A percentile compares a stretch with the other conserved stretches of the same genome.
phyloP scores from a whole-genome alignment of 2,329 filamentous ascomycete species.

The Herpotrichia juniperi region DNA sequence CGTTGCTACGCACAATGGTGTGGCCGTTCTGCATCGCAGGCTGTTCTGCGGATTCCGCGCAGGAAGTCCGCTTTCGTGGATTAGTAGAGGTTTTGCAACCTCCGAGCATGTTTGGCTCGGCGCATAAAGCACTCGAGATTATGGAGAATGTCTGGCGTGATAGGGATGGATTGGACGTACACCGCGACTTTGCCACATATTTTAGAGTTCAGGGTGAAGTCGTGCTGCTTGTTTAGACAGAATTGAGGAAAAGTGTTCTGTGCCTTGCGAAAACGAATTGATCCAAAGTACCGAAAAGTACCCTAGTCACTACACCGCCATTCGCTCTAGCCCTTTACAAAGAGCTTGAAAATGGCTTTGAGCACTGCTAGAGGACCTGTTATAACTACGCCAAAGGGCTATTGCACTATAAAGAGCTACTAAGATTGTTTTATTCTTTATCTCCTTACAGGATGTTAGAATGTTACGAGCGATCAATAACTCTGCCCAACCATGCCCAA shows the following conservation, averaged over 20 bases:
- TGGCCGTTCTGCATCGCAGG: conserved; percentile 44
- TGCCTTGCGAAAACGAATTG: not conserved
- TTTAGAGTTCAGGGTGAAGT: conserved; percentile 36
- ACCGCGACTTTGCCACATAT: conserved; percentile 34
- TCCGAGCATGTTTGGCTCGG: conserved; percentile 29
- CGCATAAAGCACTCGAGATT: conserved; percentile 38
- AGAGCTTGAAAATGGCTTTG: no score
- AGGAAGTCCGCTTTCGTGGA: conserved; percentile 25
- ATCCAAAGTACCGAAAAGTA: not conserved
- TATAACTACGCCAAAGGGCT: no score
- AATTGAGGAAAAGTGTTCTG: no score
- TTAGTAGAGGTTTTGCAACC: conserved; percentile 23
- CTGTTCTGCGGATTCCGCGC: conserved; percentile 20
- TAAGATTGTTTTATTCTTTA: no score
- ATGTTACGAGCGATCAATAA: no score
- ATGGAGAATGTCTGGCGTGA: conserved; percentile 46
- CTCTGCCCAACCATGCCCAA: no score
- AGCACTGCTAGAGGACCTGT: no score
- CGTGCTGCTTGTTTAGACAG: conserved; percentile 30
- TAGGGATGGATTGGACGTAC: conserved; percentile 18
- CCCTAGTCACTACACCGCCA: no score
- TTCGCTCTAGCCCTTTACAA: no score
- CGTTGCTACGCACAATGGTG: conserved; percentile 31
- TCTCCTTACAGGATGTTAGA: no score
- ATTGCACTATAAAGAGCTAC: no score